A percentile compares a stretch with the other conserved stretches of the same genome.
Conservation (phyloP, 768 basidiomycete species). For the Russula foetens region DNA sequence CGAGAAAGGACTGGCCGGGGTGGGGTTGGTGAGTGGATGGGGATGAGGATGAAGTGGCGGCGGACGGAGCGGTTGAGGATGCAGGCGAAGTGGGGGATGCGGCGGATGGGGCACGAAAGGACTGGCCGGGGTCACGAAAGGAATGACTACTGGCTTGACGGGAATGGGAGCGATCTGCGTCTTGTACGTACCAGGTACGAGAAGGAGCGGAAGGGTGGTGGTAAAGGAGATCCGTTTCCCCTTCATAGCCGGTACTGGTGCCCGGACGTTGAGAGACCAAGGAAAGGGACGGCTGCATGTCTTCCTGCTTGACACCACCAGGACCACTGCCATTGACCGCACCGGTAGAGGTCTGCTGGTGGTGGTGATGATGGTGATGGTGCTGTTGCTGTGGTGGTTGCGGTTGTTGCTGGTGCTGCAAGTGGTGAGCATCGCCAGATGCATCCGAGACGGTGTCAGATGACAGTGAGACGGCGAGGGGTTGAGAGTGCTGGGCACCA, state of each 20-base stretch:
- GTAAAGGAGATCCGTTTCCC: conserved; percentile 26
- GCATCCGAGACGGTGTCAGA: conserved; percentile 11
- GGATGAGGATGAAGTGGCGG: conserved; percentile 21
- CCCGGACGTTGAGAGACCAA: conserved; percentile 50
- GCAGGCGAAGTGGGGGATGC: conserved; percentile 34
- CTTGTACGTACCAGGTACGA: conserved; percentile 34
- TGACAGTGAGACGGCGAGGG: conserved; percentile 20
- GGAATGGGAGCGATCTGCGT: conserved; percentile 31
- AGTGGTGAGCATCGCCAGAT: conserved; percentile 15
- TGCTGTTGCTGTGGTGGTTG: conserved; percentile 10
- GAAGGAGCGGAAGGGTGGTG: conserved; percentile 25
- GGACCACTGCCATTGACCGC: background rate
- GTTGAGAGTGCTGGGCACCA: conserved; percentile 22
- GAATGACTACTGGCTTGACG: conserved; percentile 46
- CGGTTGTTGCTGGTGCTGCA: background rate
- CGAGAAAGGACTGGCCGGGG: conserved; percentile 60
- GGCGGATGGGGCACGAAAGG: conserved; percentile 62
- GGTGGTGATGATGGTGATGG: background rate
- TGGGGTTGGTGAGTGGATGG: conserved; percentile 26
- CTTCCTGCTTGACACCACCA: conserved; percentile 36
- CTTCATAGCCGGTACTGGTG: conserved; percentile 70
- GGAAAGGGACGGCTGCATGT: conserved; percentile 23
- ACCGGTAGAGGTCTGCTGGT: background rate
- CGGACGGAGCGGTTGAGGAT: conserved; percentile 20
- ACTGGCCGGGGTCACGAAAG: conserved; percentile 74